Conservation (phyloP, 2,329 filamentous ascomycete genomes). For the Aureobasidium lini region DNA sequence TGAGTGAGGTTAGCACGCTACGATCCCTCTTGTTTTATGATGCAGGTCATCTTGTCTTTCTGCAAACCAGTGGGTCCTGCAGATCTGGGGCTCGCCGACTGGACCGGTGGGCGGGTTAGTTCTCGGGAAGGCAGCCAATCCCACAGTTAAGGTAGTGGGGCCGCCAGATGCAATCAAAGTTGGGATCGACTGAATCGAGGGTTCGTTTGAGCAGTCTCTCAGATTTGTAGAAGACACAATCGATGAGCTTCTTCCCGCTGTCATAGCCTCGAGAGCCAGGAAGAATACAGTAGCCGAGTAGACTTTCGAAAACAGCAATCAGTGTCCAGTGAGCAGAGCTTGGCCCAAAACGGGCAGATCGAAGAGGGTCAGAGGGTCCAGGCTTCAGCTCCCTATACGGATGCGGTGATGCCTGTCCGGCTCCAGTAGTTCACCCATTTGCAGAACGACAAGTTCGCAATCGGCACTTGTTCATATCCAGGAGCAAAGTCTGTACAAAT, state of each 20-base stretch:
- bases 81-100: conserved; percentile 1
- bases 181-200: not conserved
- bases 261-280: not conserved
- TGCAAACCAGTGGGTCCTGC: conserved; percentile 16
- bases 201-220: not conserved
- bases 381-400: conserved; percentile 4
- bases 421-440: conserved; percentile 12
- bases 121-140: conserved; percentile 1
- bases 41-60: conserved; percentile 11
- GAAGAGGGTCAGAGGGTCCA: conserved; percentile 6
- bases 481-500: conserved; percentile 12
- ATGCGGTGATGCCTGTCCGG: conserved; percentile 15
- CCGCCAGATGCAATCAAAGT: not conserved
- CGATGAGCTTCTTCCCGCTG: not conserved
- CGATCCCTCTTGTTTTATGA: not conserved
- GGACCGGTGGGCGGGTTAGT: conserved; percentile 1
- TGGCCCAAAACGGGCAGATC: conserved; percentile 7
- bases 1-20: not conserved
- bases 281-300: not conserved
- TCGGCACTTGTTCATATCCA: conserved; percentile 5
- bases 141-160: conserved; percentile 13
- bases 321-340: not conserved
- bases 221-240: not conserved
- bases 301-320: not conserved
- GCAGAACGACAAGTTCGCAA: conserved; percentile 11